phyloP scores from a whole-genome alignment of 140 eudicot genomes.

The Flaveria floridana region DNA sequence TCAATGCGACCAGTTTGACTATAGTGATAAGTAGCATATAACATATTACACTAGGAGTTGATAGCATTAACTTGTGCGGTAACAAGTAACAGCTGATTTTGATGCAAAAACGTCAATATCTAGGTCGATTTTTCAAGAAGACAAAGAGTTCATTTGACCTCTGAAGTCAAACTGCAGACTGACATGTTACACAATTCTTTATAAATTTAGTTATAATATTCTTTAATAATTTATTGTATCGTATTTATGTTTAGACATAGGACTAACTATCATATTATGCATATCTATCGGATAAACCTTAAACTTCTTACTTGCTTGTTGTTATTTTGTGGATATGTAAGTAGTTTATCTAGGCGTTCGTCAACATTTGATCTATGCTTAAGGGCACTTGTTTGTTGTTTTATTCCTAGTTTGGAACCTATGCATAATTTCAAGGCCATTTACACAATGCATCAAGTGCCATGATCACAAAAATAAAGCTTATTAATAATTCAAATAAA shows the following conservation, averaged over 20 bases:
- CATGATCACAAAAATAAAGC: constrained; percentile 2
- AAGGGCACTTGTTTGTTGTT: neutral
- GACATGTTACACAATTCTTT: neutral
- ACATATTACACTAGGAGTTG: neutral
- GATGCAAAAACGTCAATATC: neutral
- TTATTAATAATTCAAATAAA: neutral
- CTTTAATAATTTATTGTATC: neutral
- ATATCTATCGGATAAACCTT: neutral
- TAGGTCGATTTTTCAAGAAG: neutral
- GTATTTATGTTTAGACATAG: neutral
- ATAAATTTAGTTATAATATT: neutral
- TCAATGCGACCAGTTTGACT: constrained; percentile 25
- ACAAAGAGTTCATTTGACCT: constrained; percentile 12
- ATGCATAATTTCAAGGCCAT: constrained; percentile 3
- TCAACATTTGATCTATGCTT: neutral
- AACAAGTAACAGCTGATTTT: neutral
- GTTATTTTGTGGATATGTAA: neutral
- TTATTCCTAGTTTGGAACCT: neutral
- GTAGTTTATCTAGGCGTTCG: too few species aligned
- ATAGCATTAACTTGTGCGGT: neutral
- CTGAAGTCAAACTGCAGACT: constrained; percentile 17
- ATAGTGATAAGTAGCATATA: neutral
- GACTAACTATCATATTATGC: neutral
- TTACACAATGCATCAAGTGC: constrained; percentile 1
- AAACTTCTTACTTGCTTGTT: neutral